Evolutionary conservation across 805 yeast species (phyloP), one percentile per base, ranked within the genome.

Genomic region (Yarrowia yakushimensis): DNA sequence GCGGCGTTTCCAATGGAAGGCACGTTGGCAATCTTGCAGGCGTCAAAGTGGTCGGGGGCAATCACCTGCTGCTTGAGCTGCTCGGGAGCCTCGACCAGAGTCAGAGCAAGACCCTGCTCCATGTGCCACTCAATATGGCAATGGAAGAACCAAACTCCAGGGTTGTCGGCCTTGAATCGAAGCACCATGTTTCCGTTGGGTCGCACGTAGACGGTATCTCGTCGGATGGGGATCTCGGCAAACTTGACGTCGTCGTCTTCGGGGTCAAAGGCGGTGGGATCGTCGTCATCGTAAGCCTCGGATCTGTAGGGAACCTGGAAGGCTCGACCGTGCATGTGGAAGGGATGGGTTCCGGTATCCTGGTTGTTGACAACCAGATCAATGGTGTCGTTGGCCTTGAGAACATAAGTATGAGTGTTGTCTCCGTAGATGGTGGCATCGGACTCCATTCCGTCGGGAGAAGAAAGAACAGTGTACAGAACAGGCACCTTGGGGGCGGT

Each of bases 111-210:
- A 71, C 99, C 99, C 79, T 94, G 98, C 71, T 85, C 82, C 80
- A 93, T 82, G 78, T 94, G 99, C 99, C 99, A 93, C 74, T 94
- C 98, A 71, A 94, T 88, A 74, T 93, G 99, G 77, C 99, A 93
- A 78, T 93, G 99, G 96, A 94, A 94, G 75, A 86, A 83, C 99
- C 98, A 93, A 45, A 92, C 92, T 79, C 99, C 99, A 31, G 98
- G 99, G 75, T 94, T 94, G 73, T 88, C 86, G 61, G 98, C 96
- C 71, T 82, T 83, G 81, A 91, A 93, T 73, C 98, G 83, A 66
- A 93, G 71, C 31, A 90, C 92, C 70, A 91, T 81, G 77, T 89
- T 86, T 1, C 97, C 91, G 72, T 88, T 88, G 27, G 96, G 91
- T 72, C 85, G 82, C 50, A 88, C 89, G 69, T 85, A 86, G 11